Evolutionary conservation across 2,329 filamentous ascomycete genomes (phyloP).

Genomic region (Curvularia hawaiiensis): DNA sequence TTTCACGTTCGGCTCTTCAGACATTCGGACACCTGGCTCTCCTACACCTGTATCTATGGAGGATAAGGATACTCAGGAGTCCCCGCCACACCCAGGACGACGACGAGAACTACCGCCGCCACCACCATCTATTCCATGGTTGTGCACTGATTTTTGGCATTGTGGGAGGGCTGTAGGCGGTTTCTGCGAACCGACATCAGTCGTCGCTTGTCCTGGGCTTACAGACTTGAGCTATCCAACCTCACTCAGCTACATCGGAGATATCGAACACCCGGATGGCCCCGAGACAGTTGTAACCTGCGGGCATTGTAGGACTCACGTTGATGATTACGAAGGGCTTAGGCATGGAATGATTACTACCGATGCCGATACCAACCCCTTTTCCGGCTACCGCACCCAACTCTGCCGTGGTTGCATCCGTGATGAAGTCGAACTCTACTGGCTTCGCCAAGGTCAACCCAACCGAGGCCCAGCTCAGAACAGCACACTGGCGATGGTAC

Average conservation of each 20-base stretch:
- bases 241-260: too few species aligned
- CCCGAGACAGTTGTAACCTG: background rate
- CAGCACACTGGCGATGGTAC: background rate
- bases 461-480: background rate
- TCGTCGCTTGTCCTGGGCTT: background rate
- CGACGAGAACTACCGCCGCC: too few species aligned
- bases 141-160: background rate
- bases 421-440: conserved; percentile 10
- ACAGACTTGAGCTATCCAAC: background rate
- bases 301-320: background rate
- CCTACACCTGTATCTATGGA: background rate
- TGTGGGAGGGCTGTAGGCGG: background rate
- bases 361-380: background rate
- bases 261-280: background rate
- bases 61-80: too few species aligned
- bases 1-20: background rate
- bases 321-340: background rate
- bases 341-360: background rate
- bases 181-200: background rate
- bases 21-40: background rate
- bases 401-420: conserved; percentile 6
- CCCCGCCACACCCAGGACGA: too few species aligned
- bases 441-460: conserved; percentile 2
- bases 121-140: background rate
- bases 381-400: background rate